phyloP scores from a whole-genome alignment of 2,329 filamentous ascomycete species.

The Colletotrichum sp. region DNA sequence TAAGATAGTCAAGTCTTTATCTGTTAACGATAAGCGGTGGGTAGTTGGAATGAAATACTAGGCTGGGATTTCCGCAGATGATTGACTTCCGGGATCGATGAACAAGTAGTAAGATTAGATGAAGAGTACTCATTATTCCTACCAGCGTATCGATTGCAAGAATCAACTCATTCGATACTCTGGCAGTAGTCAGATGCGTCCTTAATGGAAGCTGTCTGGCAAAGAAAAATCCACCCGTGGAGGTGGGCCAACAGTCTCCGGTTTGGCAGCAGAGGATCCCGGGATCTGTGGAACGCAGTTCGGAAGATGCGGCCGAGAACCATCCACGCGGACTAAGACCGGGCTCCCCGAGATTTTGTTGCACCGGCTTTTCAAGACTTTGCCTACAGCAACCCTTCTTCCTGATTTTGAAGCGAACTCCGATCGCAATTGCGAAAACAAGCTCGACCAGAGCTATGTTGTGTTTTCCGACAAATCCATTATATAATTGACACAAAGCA shows the following conservation, averaged over 20 bases:
- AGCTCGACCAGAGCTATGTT: neutral
- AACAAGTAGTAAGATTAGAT: neutral
- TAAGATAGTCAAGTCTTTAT: neutral
- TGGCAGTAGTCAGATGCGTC: neutral
- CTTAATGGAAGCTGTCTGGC: neutral
- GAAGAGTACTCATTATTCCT: neutral
- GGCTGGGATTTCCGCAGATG: neutral
- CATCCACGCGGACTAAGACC: neutral
- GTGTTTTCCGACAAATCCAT: fast-evolving
- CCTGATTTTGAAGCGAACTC: neutral
- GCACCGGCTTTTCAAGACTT: neutral
- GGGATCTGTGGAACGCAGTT: neutral
- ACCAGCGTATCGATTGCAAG: neutral
- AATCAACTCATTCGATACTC: neutral
- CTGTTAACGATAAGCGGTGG: neutral
- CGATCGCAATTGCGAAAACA: neutral
- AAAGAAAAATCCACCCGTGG: neutral
- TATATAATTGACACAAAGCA: neutral
- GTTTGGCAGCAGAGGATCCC: neutral
- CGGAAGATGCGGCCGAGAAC: neutral
- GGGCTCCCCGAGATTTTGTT: neutral
- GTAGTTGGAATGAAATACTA: neutral
- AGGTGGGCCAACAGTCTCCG: neutral
- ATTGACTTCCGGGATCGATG: neutral
- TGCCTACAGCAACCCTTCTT: neutral